phyloP scores from a whole-genome alignment of 352 stramenopile species.

The Phytophthora melonis region DNA sequence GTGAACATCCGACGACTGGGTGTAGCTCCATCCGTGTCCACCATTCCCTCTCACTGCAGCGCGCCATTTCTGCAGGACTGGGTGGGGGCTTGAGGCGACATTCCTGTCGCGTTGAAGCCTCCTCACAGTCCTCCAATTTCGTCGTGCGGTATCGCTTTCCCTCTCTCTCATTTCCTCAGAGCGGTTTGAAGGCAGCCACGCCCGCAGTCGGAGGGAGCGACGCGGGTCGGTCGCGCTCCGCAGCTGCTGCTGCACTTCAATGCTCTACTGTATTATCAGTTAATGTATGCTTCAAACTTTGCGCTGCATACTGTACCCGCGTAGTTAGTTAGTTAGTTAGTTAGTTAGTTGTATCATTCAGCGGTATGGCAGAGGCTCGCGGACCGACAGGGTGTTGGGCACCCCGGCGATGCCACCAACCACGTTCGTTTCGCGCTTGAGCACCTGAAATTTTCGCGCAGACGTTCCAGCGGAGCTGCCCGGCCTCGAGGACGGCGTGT shows the following conservation, averaged over 20 bases:
- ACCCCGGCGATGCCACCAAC: constrained; percentile 55
- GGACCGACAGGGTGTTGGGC: constrained; percentile 48
- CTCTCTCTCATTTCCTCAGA: constrained; percentile 16
- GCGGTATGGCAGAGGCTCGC: constrained; percentile 65
- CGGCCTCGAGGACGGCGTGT: constrained; percentile 25
- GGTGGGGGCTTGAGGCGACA: constrained; percentile 15
- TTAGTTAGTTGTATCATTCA: constrained; percentile 35
- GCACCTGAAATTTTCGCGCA: constrained; percentile 59
- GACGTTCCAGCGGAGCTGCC: constrained; percentile 9
- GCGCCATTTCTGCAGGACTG: constrained; percentile 31
- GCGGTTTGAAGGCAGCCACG: constrained; percentile 27
- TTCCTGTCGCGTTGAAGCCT: background rate
- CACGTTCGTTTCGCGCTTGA: constrained; percentile 42
- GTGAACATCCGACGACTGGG: constrained; percentile 16
- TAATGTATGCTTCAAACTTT: constrained; percentile 46
- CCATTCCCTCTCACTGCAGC: constrained; percentile 30
- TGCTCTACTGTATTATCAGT: constrained; percentile 44
- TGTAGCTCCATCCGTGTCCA: constrained; percentile 6
- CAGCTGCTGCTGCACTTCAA: constrained; percentile 32
- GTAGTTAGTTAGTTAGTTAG: constrained; percentile 17
- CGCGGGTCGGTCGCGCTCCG: constrained; percentile 17
- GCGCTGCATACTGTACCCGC: constrained; percentile 29
- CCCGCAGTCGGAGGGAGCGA: constrained; percentile 33
- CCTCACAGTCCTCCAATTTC: constrained; percentile 15
- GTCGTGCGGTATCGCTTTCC: constrained; percentile 35